Conservation (phyloP, 176 grass and related monocot species). For the Otatea glauca region DNA sequence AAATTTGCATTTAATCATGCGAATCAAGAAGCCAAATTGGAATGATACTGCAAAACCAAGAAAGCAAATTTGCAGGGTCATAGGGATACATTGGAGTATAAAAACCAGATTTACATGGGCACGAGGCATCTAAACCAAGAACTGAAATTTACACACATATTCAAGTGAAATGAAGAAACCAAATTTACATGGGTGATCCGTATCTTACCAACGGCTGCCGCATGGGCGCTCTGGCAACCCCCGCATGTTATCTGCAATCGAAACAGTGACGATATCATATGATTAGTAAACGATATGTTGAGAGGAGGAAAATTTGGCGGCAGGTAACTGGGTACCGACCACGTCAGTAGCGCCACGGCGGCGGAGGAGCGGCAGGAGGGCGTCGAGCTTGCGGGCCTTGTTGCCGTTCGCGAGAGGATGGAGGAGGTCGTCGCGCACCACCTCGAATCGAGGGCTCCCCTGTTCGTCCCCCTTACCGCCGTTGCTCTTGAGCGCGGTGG, state of each 20-base stretch:
- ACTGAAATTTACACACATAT: slow-evolving; percentile 3
- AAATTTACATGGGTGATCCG: slow-evolving; percentile 22
- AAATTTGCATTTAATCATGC: neutral
- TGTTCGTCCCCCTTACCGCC: neutral
- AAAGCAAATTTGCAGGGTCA: neutral
- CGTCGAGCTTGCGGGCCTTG: slow-evolving; percentile 94
- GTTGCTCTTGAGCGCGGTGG: slow-evolving; percentile 33
- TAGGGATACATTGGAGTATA: neutral
- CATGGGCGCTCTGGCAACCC: slow-evolving; percentile 89
- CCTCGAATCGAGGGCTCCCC: slow-evolving; percentile 43
- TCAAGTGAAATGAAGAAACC: neutral
- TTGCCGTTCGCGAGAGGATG: slow-evolving; percentile 90
- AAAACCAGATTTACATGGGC: neutral
- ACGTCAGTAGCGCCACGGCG: slow-evolving; percentile 55
- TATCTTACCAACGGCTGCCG: slow-evolving; percentile 76
- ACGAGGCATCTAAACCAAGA: neutral
- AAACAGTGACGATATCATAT: neutral
- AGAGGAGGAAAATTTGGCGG: neutral
- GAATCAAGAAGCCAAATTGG: slow-evolving; percentile 15
- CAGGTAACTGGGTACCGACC: slow-evolving; percentile 9
- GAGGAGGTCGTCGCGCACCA: slow-evolving; percentile 83
- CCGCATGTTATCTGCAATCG: slow-evolving; percentile 73
- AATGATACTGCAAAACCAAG: neutral
- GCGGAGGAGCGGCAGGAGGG: slow-evolving; percentile 71
- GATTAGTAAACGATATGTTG: neutral